A percentile compares a stretch with the other conserved stretches of the same genome.
Evolutionary conservation across 1,284 basidiomycete species (phyloP).

Genomic region (Phaffia rhodozyma): DNA sequence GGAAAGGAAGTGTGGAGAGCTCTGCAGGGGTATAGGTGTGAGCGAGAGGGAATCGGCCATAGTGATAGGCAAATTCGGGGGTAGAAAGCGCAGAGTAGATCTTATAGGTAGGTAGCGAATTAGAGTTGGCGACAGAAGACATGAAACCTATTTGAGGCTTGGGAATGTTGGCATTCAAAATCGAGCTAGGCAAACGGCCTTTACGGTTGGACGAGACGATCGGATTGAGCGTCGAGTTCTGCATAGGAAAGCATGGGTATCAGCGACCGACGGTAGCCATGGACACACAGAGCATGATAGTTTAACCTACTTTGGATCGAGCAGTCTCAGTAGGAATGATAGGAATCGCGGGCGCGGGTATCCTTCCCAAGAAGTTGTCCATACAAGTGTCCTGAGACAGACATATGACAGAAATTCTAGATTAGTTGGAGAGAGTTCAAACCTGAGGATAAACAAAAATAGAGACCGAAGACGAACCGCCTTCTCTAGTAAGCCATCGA

Average conservation of each 20-base stretch:
- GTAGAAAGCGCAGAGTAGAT: constrained; percentile 38
- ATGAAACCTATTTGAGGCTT: constrained; percentile 72
- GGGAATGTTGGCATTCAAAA: constrained; percentile 34
- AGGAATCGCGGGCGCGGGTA: constrained; percentile 38
- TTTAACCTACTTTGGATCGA: constrained; percentile 14
- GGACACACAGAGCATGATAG: background rate
- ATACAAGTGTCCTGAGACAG: constrained; percentile 56
- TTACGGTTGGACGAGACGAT: constrained; percentile 39
- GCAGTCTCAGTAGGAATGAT: constrained; percentile 33
- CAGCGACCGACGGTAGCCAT: constrained; percentile 13
- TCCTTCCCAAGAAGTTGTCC: constrained; percentile 57
- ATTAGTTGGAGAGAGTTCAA: constrained; percentile 3
- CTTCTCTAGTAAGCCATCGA: constrained; percentile 74
- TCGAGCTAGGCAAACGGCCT: background rate
- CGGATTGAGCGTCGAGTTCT: constrained; percentile 24
- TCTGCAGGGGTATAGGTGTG: constrained; percentile 18
- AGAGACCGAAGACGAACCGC: constrained; percentile 48
- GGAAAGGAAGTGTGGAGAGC: constrained; percentile 6
- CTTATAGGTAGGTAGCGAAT: constrained; percentile 43
- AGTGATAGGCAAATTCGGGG: constrained; percentile 44
- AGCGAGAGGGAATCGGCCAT: constrained; percentile 64
- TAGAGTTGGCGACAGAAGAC: constrained; percentile 46
- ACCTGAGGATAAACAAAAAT: constrained; percentile 14
- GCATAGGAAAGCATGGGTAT: background rate
- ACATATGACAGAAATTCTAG: constrained; percentile 5